Evolutionary conservation across 148 eudicot genomes (phyloP).

Genomic region (Oxyria digyna): DNA sequence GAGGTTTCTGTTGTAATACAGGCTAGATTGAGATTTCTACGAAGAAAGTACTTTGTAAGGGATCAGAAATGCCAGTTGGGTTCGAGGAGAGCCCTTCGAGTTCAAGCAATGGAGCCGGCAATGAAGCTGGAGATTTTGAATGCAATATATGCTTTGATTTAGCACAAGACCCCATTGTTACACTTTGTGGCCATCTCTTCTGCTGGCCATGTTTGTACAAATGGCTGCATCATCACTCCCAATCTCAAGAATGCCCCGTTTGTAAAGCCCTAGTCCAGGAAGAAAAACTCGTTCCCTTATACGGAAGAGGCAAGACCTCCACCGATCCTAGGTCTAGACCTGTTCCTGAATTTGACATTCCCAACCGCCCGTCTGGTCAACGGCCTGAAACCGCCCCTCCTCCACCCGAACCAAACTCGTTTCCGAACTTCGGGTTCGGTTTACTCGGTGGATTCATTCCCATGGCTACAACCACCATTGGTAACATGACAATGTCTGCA

Average conservation of each 20-base stretch:
- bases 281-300: conserved; percentile 57
- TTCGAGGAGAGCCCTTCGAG: conserved; percentile 23
- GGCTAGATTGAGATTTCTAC: too few species aligned
- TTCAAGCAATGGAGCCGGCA: conserved; percentile 12
- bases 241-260: conserved; percentile 77
- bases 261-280: conserved; percentile 68
- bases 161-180: conserved; percentile 67
- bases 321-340: conserved; percentile 60
- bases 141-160: conserved; percentile 75
- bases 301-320: conserved; percentile 53
- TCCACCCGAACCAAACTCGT: conserved; percentile 25
- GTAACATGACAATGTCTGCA: conserved; percentile 51
- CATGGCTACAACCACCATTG: conserved; percentile 47
- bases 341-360: conserved; percentile 41
- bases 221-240: conserved; percentile 62
- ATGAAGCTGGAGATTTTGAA: conserved; percentile 67
- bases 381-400: conserved; percentile 56
- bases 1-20: conserved; percentile 1
- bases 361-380: conserved; percentile 54
- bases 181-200: conserved; percentile 60
- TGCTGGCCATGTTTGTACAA: conserved; percentile 74
- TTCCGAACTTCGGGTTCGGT: conserved; percentile 38
- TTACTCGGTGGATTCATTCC: conserved; percentile 59
- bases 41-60: too few species aligned
- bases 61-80: conserved; percentile 27